Percentiles rank a stretch among this genome's conserved stretches.
Evolutionary conservation across 2,329 filamentous ascomycete species (phyloP).

Genomic region (Colletotrichum paranaense): DNA sequence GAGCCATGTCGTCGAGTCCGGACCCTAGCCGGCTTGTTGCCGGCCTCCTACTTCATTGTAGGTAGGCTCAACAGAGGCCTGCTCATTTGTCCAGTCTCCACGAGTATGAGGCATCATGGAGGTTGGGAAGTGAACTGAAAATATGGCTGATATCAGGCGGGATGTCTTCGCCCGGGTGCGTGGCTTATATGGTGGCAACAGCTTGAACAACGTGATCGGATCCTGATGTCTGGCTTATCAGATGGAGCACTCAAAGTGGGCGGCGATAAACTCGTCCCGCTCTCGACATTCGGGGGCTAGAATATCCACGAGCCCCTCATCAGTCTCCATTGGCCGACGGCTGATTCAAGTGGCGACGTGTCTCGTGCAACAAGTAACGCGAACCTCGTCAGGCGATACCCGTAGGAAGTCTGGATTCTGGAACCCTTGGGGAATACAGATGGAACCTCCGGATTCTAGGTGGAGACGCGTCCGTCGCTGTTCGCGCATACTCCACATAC

Average conservation of each 20-base stretch:
- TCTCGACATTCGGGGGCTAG: background rate
- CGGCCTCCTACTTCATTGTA: background rate
- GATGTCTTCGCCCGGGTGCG: background rate
- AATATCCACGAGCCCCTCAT: background rate
- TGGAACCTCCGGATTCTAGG: background rate
- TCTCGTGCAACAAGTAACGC: background rate
- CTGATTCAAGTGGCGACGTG: background rate
- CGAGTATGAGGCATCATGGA: background rate
- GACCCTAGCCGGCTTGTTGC: slow-evolving; percentile 7
- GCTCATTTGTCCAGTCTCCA: background rate
- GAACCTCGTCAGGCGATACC: background rate
- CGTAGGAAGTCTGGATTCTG: background rate
- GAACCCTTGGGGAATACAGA: background rate
- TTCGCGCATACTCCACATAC: slow-evolving; percentile 10
- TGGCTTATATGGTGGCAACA: background rate
- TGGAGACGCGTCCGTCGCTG: slow-evolving; percentile 3
- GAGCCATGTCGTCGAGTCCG: slow-evolving; percentile 23
- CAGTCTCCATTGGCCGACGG: background rate
- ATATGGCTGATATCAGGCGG: background rate
- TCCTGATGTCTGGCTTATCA: slow-evolving; percentile 5
- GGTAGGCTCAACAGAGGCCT: background rate
- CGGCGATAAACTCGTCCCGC: background rate
- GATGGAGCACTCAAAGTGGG: background rate
- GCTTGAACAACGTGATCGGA: background rate
- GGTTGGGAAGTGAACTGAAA: background rate